Evolutionary conservation across 768 basidiomycete genomes (phyloP).

Genomic region (Lactarius deliciosus): DNA sequence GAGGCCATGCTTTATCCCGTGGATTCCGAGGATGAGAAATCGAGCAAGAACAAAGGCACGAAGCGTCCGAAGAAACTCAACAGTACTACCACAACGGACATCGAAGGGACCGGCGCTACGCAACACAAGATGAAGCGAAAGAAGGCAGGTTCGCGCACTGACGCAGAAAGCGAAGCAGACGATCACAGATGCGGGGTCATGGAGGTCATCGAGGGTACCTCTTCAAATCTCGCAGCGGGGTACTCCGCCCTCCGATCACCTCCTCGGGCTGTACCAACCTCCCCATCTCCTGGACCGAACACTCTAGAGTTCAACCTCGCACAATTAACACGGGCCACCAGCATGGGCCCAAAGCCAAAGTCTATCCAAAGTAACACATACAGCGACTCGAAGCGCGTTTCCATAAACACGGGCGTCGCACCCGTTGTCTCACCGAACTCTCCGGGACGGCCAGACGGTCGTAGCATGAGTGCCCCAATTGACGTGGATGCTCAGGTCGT

Average conservation of each 20-base stretch:
- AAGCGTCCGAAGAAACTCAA: slow-evolving; percentile 20
- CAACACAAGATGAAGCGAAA: slow-evolving; percentile 25
- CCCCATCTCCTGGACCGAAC: background rate
- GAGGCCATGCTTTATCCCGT: slow-evolving; percentile 35
- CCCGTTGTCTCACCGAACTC: background rate
- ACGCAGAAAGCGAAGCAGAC: slow-evolving; percentile 13
- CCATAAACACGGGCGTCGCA: background rate
- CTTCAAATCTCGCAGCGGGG: background rate
- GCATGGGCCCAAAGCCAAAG: slow-evolving; percentile 5
- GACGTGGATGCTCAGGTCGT: slow-evolving; percentile 15
- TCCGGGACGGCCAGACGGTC: slow-evolving; percentile 1
- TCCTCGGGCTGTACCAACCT: background rate
- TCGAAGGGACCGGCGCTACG: slow-evolving; percentile 7
- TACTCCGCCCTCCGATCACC: background rate
- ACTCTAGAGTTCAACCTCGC: slow-evolving; percentile 5
- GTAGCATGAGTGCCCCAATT: slow-evolving; percentile 3
- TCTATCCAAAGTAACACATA: background rate
- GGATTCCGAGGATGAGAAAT: slow-evolving; percentile 6
- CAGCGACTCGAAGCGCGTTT: background rate
- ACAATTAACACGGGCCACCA: background rate
- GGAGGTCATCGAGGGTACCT: background rate
- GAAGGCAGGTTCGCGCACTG: slow-evolving; percentile 24
- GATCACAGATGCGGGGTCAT: background rate
- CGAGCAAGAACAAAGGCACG: slow-evolving; percentile 10
- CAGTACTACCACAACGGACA: slow-evolving; percentile 16